Conservation (phyloP, 2,329 filamentous ascomycete genomes). For the Aspergillus novoparasiticus region DNA sequence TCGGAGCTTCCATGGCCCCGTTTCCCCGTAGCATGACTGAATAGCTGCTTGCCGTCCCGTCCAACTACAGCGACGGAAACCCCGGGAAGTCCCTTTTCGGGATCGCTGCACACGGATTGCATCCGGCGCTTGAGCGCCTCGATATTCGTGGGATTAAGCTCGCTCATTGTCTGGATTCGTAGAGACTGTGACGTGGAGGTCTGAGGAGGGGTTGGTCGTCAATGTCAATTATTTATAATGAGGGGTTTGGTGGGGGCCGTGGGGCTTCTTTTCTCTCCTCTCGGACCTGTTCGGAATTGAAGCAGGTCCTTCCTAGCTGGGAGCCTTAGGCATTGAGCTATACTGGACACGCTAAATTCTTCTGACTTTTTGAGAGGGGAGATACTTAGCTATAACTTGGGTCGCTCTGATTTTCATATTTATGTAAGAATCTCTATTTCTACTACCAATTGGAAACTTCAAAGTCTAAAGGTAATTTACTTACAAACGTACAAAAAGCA, state of each 20-base stretch:
- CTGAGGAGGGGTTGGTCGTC: not conserved
- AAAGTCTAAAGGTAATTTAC: too few relatives aligned
- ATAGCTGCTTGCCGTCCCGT: slow-evolving; percentile 51
- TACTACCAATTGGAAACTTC: too few relatives aligned
- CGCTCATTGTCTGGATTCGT: not conserved
- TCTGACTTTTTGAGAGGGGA: too few relatives aligned
- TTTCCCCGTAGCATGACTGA: slow-evolving; percentile 53
- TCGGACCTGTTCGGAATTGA: not conserved
- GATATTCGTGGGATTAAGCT: not conserved
- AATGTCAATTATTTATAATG: not conserved
- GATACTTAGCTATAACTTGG: too few relatives aligned
- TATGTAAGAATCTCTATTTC: too few relatives aligned
- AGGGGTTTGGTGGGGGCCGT: not conserved
- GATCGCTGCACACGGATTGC: slow-evolving; percentile 28
- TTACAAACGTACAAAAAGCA: too few relatives aligned
- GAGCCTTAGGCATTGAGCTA: not conserved
- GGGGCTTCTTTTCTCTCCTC: not conserved
- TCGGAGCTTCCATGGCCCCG: slow-evolving; percentile 47
- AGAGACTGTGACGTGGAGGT: not conserved
- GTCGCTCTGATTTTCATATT: too few relatives aligned
- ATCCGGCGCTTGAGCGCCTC: not conserved
- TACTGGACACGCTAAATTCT: too few relatives aligned
- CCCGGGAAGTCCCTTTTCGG: slow-evolving; percentile 47
- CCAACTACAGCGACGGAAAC: slow-evolving; percentile 50
- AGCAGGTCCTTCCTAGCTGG: too few relatives aligned